A percentile compares a stretch with the other conserved stretches of the same genome.
Conservation (phyloP, 108 stramenopile species). For the Cylindrotheca fusiformis region DNA sequence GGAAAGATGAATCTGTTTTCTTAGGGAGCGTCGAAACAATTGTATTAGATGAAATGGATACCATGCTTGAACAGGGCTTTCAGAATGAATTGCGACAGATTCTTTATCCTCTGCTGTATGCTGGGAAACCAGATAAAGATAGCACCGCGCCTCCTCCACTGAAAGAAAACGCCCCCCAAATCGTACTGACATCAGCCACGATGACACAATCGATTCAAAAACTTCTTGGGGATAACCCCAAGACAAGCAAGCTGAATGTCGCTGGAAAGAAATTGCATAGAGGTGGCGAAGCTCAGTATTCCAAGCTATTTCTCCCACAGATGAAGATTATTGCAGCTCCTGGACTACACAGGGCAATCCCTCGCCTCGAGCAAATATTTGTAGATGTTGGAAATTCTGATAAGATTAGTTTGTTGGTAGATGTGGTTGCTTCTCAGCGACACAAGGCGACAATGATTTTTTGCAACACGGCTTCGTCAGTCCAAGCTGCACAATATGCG, state of each 20-base stretch:
- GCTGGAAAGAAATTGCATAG: constrained; percentile 41
- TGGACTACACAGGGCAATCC: constrained; percentile 89
- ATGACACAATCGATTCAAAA: constrained; percentile 86
- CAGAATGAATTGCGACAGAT: constrained; percentile 83
- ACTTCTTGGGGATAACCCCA: constrained; percentile 55
- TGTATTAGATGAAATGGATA: constrained; percentile 98
- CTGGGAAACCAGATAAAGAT: constrained; percentile 8
- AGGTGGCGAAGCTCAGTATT: constrained; percentile 6
- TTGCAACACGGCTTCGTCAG: constrained; percentile 87
- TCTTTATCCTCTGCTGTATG: constrained; percentile 78
- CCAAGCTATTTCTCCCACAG: constrained; percentile 55
- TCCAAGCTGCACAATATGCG: constrained; percentile 76
- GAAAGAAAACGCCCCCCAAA: constrained; percentile 69
- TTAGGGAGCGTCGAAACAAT: constrained; percentile 62
- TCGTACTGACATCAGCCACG: constrained; percentile 94
- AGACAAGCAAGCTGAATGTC: constrained; percentile 35
- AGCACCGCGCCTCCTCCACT: constrained; percentile 18
- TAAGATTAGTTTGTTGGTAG: constrained; percentile 82
- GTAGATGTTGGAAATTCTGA: constrained; percentile 91
- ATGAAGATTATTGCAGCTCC: constrained; percentile 80
- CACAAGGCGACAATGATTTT: constrained; percentile 77
- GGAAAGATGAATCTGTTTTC: constrained; percentile 81
- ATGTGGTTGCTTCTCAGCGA: constrained; percentile 47
- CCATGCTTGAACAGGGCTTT: constrained; percentile 97
- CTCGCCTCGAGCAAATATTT: constrained; percentile 84